Evolutionary conservation across 305 asterid genomes (phyloP), one percentile per base, ranked within the genome.

Genomic region (Solanum hybrid): DNA sequence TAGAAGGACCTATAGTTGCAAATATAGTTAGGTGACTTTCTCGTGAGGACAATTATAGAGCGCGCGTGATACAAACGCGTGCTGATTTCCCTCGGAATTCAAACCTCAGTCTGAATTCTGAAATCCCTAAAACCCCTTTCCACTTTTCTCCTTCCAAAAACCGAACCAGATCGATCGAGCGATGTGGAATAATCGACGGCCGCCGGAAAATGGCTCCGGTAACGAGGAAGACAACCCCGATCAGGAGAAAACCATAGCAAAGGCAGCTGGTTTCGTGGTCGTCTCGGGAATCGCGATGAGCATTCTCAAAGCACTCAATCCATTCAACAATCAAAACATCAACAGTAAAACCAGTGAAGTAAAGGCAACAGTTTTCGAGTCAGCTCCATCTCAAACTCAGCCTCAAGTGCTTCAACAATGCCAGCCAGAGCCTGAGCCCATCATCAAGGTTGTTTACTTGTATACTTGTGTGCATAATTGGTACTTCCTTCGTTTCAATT

Each of bases 221-320:
- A 77, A 46, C 13, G 90, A 24, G 76, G 79, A 80, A 4, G 88
- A 79, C 73, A 87, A 31, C 77, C 37, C 88, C 80, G 92, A 87
- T 26, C 36, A 88, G 11, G 94, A 91, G 64, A 90, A 92, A 64
- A 89, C 76, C 17, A 86, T 91, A n/a, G 90, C 90, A 77, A 92
- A 92, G 26, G 88, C 91, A 22, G 94, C 91, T n/a, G 92, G 92
- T 3, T 64, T 92, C 13, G 90, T 92, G 75, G 91, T 92, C n/a
- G 86, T 91, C 72, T 92, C 91, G 14, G 92, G 93, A 40, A 92
- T 92, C 73, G 94, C 91, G 14, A 85, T 91, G 85, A 92, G 94
- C 91, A 90, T 92, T 80, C 91, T 92, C 34, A 92, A 91, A 89
- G 88, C 92, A 89, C 82, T 90, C 32, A 88, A 88, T 90, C 92